Evolutionary conservation across 2,329 filamentous ascomycete genomes (phyloP), one percentile per base, ranked within the genome.

Genomic region (Hymenoscyphus fructigenus): DNA sequence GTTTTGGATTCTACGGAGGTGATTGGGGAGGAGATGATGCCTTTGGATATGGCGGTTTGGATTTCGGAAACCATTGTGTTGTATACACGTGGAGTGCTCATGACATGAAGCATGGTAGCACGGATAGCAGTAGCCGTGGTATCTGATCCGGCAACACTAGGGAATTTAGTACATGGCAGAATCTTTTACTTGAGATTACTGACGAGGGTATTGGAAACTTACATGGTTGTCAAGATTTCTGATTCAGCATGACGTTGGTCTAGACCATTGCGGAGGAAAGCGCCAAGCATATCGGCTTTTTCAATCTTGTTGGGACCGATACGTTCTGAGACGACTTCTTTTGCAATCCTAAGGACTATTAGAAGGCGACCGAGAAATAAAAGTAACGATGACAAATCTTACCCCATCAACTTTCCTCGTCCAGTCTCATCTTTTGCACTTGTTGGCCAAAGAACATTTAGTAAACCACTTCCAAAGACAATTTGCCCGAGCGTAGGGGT

Each of bases 81-180:
- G 38, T 66, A 66, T 3, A 69, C 59, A 17, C 32, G 63, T 15
- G 65, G 69, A 17, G 66, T 66, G 26, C 66, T 69, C 17, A 70
- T 65, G 26, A 71, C 63, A 41, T 64, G 61, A 9, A 68, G 59
- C 6, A 70, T 44, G 5, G 64, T 70, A 7, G 63, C 60, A 53
- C 68, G 81, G 12, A 88, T 80, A 1, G 80, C 80, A 0, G 83
- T 84, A 0, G 85, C 83, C 0, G 84, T 85, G 0, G 84, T 86
- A 66, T 88, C 85, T 0, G 83, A 84, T 4, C 85, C 85, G 4
- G 85, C 85, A 5, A 85, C 76, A 55, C 67, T 69, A 12, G 12
- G 10, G 26, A 10, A 2, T 5, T 23, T 50, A 57, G 2, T 57
- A 32, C n/a, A 17, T 57, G 14, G 26, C 53, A 15, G 5, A 14